phyloP scores from a whole-genome alignment of 2,329 filamentous ascomycete genomes.

The Colletotrichum plurivorum region DNA sequence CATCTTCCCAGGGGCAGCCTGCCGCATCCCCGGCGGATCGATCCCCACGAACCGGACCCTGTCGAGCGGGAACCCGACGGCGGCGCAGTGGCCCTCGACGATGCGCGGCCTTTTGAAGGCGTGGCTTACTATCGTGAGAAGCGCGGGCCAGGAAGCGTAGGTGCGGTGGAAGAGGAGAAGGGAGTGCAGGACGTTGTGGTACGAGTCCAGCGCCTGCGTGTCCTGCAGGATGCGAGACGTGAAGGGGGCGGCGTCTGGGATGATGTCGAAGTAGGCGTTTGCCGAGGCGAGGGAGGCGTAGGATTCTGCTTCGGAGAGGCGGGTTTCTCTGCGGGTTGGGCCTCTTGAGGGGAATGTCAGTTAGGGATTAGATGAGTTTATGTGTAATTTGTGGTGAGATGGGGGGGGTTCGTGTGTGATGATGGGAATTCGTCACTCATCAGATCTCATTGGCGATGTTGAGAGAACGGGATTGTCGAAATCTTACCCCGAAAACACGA shows the following conservation, averaged over 20 bases:
- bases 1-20: background rate
- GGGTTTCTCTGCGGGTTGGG: conserved; percentile 71
- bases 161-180: conserved; percentile 71
- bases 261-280: conserved; percentile 62
- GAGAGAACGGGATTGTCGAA: no score
- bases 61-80: conserved; percentile 67
- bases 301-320: conserved; percentile 72
- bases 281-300: conserved; percentile 69
- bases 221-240: conserved; percentile 70
- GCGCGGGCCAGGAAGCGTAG: conserved; percentile 66
- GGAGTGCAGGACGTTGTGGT: conserved; percentile 86
- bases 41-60: conserved; percentile 71
- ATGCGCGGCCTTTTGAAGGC: conserved; percentile 77
- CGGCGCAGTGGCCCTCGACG: conserved; percentile 73
- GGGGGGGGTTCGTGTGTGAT: no score
- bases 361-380: background rate
- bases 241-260: conserved; percentile 42
- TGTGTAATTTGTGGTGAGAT: no score
- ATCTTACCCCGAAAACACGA: conserved; percentile 84
- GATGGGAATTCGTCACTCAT: no score
- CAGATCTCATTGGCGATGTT: no score
- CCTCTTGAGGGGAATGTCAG: conserved; percentile 61
- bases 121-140: conserved; percentile 77
- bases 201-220: conserved; percentile 84
- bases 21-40: conserved; percentile 68